Percentiles rank a stretch among this genome's conserved stretches.
Evolutionary conservation across 148 eudicot species (phyloP).

Genomic region (Beta vulgaris): DNA sequence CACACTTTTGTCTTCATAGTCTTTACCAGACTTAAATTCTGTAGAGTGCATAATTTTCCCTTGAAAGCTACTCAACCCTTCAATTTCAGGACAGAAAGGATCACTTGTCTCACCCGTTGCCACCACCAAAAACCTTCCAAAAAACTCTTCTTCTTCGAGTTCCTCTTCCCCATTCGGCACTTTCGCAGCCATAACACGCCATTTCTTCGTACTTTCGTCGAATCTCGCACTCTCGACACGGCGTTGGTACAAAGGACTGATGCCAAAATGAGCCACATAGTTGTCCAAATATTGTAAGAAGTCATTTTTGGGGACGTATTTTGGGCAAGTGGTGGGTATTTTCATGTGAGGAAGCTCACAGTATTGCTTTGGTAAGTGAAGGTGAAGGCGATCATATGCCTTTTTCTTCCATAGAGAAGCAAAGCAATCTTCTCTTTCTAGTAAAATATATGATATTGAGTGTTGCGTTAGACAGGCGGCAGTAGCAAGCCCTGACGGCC

Average conservation of each 20-base stretch:
- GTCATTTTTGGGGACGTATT: conserved; percentile 34
- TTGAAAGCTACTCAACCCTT: conserved; percentile 46
- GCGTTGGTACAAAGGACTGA: conserved; percentile 44
- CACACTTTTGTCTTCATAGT: conserved; percentile 41
- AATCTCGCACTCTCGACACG: conserved; percentile 45
- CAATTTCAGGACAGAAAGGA: conserved; percentile 44
- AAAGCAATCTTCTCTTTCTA: conserved; percentile 66
- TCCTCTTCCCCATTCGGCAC: background rate
- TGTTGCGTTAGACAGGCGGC: conserved; percentile 56
- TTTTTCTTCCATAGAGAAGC: conserved; percentile 73
- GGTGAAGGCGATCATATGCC: conserved; percentile 70
- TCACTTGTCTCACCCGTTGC: conserved; percentile 74
- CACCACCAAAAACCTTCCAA: conserved; percentile 67
- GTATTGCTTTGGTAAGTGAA: conserved; percentile 56
- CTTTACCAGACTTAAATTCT: conserved; percentile 49
- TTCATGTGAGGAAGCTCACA: conserved; percentile 56
- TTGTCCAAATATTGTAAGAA: conserved; percentile 59
- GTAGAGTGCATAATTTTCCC: conserved; percentile 78
- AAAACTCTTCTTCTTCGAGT: conserved; percentile 39
- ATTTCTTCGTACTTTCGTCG: conserved; percentile 32
- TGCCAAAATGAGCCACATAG: conserved; percentile 52
- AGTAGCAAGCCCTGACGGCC: conserved; percentile 69
- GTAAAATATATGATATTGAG: conserved; percentile 52
- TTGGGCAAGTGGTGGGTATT: conserved; percentile 42
- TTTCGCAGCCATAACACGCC: conserved; percentile 41